phyloP scores from a whole-genome alignment of 2,329 filamentous ascomycete genomes.

The Fusarium duplospermum region DNA sequence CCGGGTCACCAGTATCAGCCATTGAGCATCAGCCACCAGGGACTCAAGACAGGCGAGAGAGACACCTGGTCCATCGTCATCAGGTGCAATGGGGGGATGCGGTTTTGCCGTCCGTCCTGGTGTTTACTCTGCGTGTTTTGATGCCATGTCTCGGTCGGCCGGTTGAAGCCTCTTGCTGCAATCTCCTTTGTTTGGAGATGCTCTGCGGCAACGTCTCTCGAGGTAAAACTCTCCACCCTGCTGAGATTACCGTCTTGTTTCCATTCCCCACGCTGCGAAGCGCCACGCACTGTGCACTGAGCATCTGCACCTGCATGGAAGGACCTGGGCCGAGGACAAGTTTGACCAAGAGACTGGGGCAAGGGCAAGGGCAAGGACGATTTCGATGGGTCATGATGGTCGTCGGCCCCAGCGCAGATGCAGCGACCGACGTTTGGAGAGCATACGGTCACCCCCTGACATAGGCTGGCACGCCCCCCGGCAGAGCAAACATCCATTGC shows the following conservation, averaged over 20 bases:
- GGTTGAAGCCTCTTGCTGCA: conserved; percentile 22
- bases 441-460: conserved; percentile 29
- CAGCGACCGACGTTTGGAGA: conserved; percentile 41
- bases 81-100: conserved; percentile 1
- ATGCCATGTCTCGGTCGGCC: conserved; percentile 13
- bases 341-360: conserved; percentile 26
- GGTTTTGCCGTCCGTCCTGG: conserved; percentile 3
- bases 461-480: conserved; percentile 23
- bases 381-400: conserved; percentile 32
- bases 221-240: conserved; percentile 23
- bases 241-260: conserved; percentile 47
- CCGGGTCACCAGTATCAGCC: conserved; percentile 7
- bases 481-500: conserved; percentile 9
- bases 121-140: conserved; percentile 23
- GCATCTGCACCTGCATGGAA: conserved; percentile 39
- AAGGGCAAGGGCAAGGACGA: conserved; percentile 36
- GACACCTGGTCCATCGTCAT: conserved; percentile 14
- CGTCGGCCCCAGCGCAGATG: conserved; percentile 33
- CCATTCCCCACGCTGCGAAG: conserved; percentile 43
- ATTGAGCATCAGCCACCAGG: conserved; percentile 37
- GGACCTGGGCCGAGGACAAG: conserved; percentile 40
- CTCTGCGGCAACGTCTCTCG: conserved; percentile 17
- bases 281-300: conserved; percentile 43
- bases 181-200: conserved; percentile 3
- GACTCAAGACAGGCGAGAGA: conserved; percentile 7